Evolutionary conservation across 306 rosid species (phyloP).

Genomic region (Cicer pinnatifidum): DNA sequence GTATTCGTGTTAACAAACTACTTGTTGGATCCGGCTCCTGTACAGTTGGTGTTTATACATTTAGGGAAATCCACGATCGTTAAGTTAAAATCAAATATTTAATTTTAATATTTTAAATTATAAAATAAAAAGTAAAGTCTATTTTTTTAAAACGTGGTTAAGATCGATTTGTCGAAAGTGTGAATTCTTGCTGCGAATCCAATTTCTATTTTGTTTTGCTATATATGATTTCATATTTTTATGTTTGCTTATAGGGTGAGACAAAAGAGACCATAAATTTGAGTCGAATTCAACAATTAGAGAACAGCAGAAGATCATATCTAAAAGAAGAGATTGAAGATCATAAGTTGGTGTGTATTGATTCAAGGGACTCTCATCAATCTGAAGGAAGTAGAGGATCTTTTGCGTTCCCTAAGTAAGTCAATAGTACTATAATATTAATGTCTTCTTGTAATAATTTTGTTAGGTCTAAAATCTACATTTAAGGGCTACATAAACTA

Average conservation of each 20-base stretch:
- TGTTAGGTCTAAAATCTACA: neutral
- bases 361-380: slow-evolving; percentile 57
- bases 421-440: neutral
- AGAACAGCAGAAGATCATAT: slow-evolving; percentile 22
- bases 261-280: slow-evolving; percentile 39
- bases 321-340: slow-evolving; percentile 40
- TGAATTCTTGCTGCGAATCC: too few relatives aligned
- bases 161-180: too few relatives aligned
- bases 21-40: too few relatives aligned
- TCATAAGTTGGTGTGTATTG: slow-evolving; percentile 29
- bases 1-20: neutral
- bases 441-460: neutral
- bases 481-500: too few relatives aligned
- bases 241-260: slow-evolving; percentile 40
- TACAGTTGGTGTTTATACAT: too few relatives aligned
- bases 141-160: too few relatives aligned
- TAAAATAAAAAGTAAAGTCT: too few relatives aligned
- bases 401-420: slow-evolving; percentile 81
- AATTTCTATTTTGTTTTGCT: too few relatives aligned
- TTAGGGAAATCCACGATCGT: too few relatives aligned
- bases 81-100: too few relatives aligned
- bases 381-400: slow-evolving; percentile 64
- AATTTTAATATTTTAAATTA: too few relatives aligned
- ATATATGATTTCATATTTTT: neutral
- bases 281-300: slow-evolving; percentile 30